A percentile compares a stretch with the other conserved stretches of the same genome.
Evolutionary conservation across 75 land plant genomes (phyloP).

Genomic region (Pinus taeda): DNA sequence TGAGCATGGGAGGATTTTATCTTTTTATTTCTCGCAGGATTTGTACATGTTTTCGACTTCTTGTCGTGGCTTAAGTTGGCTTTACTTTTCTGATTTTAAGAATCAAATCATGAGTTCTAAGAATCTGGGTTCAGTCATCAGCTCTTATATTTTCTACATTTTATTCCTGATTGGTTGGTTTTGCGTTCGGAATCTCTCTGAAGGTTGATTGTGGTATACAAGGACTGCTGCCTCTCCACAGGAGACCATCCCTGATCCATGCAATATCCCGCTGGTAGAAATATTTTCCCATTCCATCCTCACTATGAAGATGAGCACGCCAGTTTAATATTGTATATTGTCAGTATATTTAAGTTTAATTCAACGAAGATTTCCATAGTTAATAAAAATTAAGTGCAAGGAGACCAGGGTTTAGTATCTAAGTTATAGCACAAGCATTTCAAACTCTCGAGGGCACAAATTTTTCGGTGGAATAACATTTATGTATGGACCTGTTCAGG

Average conservation of each 20-base stretch:
- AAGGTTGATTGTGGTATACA: no score
- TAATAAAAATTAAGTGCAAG: no score
- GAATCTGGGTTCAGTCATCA: no score
- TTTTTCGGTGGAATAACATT: neutral
- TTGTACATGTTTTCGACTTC: no score
- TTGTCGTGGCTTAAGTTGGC: no score
- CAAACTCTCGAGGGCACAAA: neutral
- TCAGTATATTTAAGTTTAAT: neutral
- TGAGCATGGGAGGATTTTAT: no score
- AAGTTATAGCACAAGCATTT: neutral
- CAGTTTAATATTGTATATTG: neutral
- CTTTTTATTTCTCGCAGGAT: no score
- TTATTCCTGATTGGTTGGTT: no score
- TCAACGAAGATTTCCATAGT: neutral
- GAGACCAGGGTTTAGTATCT: neutral
- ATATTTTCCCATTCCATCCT: neutral
- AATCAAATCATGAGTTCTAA: no score
- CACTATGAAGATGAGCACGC: neutral
- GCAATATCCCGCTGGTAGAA: neutral
- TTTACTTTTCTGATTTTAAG: no score
- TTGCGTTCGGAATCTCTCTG: no score
- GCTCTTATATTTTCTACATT: no score
- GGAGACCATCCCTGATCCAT: neutral
- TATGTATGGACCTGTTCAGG: neutral
- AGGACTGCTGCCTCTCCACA: neutral